phyloP scores from a whole-genome alignment of 139 green algal species.

The Tetradesmus obliquus region DNA sequence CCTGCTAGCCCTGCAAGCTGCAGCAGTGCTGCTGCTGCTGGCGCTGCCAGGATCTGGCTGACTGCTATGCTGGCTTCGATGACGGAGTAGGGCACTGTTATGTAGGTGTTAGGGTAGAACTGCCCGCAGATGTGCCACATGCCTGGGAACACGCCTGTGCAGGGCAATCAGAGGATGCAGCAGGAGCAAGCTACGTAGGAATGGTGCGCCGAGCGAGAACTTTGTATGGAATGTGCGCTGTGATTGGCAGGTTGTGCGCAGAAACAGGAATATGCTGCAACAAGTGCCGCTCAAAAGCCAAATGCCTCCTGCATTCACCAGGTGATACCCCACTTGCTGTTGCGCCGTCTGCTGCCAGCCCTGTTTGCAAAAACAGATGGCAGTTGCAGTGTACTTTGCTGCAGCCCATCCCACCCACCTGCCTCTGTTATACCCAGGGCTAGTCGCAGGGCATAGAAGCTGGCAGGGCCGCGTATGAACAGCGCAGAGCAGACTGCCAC shows the following conservation, averaged over 20 bases:
- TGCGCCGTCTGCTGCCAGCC: no score
- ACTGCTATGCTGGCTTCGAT: slow-evolving; percentile 46
- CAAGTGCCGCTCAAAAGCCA: no score
- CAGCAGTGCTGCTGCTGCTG: slow-evolving; percentile 36
- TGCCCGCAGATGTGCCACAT: slow-evolving; percentile 44
- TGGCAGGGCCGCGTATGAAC: slow-evolving; percentile 12
- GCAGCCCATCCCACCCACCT: neutral
- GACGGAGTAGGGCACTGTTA: slow-evolving; percentile 40
- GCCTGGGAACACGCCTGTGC: slow-evolving; percentile 28
- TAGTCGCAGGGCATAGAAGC: slow-evolving; percentile 41
- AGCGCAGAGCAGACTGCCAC: slow-evolving; percentile 33
- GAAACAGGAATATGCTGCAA: no score
- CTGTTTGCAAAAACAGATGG: no score
- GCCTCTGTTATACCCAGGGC: slow-evolving; percentile 32
- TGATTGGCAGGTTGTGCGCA: no score
- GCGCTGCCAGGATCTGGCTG: slow-evolving; percentile 44
- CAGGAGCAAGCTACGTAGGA: no score
- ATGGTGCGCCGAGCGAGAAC: neutral
- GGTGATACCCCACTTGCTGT: no score
- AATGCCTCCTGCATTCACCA: no score
- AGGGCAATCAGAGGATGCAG: no score
- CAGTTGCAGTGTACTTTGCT: no score
- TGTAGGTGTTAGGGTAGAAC: slow-evolving; percentile 42
- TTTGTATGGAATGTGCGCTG: no score
- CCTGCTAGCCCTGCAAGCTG: slow-evolving; percentile 4